Evolutionary conservation across 2,329 filamentous ascomycete genomes (phyloP).

Genomic region (Fusarium sp.): DNA sequence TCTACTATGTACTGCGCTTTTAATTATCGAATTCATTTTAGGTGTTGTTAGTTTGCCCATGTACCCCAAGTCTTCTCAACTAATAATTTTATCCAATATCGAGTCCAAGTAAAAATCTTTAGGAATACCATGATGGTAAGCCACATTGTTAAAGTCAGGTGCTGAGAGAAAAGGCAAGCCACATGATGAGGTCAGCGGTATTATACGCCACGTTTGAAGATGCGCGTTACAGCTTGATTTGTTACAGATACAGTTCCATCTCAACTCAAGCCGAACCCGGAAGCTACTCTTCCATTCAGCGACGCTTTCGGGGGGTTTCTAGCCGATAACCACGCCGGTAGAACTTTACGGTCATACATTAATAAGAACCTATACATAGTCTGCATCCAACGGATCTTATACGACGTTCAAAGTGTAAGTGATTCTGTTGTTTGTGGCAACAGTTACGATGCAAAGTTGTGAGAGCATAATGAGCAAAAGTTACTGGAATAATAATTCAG

Average conservation of each 20-base stretch:
- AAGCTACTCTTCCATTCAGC: background rate
- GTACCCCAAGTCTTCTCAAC: too few species aligned
- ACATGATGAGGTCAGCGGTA: slow-evolving; percentile 40
- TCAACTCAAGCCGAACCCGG: background rate
- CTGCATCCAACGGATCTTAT: too few species aligned
- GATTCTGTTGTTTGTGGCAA: background rate
- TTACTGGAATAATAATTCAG: too few species aligned
- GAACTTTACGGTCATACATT: too few species aligned
- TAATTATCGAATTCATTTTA: background rate
- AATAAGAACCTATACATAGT: background rate
- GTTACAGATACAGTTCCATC: background rate
- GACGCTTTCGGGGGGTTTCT: background rate
- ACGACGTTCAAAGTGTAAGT: background rate
- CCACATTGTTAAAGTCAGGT: slow-evolving; percentile 33
- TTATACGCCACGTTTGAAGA: slow-evolving; percentile 11
- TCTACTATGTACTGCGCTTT: background rate
- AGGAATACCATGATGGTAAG: background rate
- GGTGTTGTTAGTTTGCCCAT: background rate
- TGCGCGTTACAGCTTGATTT: slow-evolving; percentile 13
- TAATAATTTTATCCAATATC: background rate
- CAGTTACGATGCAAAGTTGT: background rate
- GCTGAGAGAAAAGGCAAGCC: slow-evolving; percentile 16
- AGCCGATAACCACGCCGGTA: background rate
- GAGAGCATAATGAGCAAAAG: too few species aligned
- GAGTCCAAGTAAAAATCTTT: background rate